These are phyloP conservation scores for Claviceps sp. DNA, from an alignment of 2,329 filamentous ascomycete genomes.

Conservation along the genomic window DNA sequence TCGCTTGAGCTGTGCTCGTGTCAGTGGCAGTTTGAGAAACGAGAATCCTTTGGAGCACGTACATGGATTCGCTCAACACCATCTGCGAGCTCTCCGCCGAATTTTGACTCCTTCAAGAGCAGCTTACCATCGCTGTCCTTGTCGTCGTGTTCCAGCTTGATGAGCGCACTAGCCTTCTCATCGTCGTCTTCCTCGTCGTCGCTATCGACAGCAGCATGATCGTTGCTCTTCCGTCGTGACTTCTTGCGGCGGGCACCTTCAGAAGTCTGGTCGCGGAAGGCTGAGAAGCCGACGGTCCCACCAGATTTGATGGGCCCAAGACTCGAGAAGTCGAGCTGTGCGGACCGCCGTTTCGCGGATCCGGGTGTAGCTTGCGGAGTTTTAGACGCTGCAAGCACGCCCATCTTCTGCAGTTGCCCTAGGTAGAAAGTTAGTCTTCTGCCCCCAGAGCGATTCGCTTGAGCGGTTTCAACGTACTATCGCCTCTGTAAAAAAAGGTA, in stretches of 20 bases:
- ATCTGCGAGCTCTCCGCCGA: conserved; percentile 63
- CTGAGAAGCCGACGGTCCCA: conserved; percentile 82
- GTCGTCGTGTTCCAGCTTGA: conserved; percentile 54
- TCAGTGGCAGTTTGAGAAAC: conserved; percentile 6
- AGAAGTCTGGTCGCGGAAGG: conserved; percentile 62
- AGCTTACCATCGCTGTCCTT: conserved; percentile 43
- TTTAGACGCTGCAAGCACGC: conserved; percentile 62
- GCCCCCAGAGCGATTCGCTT: not conserved
- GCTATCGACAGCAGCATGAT: conserved; percentile 57
- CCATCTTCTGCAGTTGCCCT: conserved; percentile 97
- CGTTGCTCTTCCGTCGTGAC: conserved; percentile 48
- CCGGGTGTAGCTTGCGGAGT: conserved; percentile 45
- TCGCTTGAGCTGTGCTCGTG: conserved; percentile 56
- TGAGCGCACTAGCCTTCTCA: conserved; percentile 39
- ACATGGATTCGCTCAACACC: conserved; percentile 74
- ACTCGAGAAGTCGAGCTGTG: conserved; percentile 72
- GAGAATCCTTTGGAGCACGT: conserved; percentile 17
- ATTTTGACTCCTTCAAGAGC: conserved; percentile 57
- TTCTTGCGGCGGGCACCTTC: conserved; percentile 42
- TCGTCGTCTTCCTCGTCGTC: conserved; percentile 63
- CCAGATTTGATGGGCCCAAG: conserved; percentile 71
- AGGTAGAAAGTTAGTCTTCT: conserved; percentile 3
- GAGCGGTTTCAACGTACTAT: conserved; percentile 50
- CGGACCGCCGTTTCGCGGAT: conserved; percentile 63
- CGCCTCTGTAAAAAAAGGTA: conserved; percentile 93